Conservation (phyloP, 371 early-diverging fungal genomes). For the Mucor plumbeus region DNA sequence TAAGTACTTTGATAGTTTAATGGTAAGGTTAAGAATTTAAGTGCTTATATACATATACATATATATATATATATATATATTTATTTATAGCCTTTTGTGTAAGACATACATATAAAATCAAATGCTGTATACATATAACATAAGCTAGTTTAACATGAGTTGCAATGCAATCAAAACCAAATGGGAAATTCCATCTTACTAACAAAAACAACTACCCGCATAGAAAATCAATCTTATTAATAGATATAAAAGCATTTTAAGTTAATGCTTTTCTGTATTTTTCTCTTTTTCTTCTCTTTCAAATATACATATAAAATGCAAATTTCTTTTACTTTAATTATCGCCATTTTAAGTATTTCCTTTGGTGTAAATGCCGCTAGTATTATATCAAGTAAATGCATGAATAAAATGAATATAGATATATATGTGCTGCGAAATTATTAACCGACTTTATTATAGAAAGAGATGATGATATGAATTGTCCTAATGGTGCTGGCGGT, state of each 20-base stretch:
- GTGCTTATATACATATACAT: not conserved
- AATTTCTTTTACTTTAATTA: not conserved
- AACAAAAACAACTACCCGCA: not conserved
- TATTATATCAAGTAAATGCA: not conserved
- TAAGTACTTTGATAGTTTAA: not conserved
- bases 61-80: too few relatives aligned
- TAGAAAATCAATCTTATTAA: not conserved
- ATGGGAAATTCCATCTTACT: not conserved
- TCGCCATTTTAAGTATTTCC: not conserved
- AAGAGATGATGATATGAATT: constrained; percentile 6
- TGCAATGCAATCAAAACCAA: not conserved
- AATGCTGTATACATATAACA: not conserved
- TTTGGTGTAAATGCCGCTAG: not conserved
- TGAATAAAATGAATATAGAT: not conserved
- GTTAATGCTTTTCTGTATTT: not conserved
- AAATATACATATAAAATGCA: not conserved
- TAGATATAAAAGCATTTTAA: not conserved
- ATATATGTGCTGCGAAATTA: not conserved
- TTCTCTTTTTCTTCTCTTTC: not conserved
- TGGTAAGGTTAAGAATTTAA: not conserved
- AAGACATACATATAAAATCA: not conserved
- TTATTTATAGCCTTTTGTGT: not conserved
- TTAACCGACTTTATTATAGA: not conserved
- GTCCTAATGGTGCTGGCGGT: not conserved
- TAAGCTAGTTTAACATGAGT: not conserved